phyloP scores from a whole-genome alignment of 2,329 filamentous ascomycete genomes.

The Diaporthe velutina region DNA sequence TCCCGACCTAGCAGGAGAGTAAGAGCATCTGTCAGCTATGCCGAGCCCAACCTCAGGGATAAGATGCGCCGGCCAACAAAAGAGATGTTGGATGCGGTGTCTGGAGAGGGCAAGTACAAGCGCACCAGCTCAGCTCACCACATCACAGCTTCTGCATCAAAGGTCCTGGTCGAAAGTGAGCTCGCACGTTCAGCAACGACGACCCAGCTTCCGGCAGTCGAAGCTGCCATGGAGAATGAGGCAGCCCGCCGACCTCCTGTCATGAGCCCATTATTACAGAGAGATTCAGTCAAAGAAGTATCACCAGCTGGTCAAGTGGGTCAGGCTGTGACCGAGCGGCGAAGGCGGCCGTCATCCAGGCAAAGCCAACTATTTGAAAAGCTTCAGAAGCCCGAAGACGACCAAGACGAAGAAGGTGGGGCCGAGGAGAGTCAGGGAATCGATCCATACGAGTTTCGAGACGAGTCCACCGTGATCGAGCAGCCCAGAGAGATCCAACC shows the following conservation, averaged over 20 bases:
- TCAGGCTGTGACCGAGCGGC: slow-evolving; percentile 54
- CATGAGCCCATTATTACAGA: slow-evolving; percentile 56
- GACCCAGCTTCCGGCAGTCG: slow-evolving; percentile 43
- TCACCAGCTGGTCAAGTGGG: slow-evolving; percentile 48
- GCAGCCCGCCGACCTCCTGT: slow-evolving; percentile 43
- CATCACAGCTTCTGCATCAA: slow-evolving; percentile 46
- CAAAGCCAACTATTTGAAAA: slow-evolving; percentile 35
- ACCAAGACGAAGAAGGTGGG: slow-evolving; percentile 15
- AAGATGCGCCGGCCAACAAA: slow-evolving; percentile 89
- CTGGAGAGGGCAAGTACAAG: slow-evolving; percentile 70
- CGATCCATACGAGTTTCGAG: slow-evolving; percentile 69
- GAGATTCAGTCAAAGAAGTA: slow-evolving; percentile 48
- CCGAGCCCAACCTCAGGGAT: slow-evolving; percentile 82
- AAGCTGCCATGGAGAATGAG: slow-evolving; percentile 42
- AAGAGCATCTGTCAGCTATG: slow-evolving; percentile 80
- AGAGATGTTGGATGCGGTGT: slow-evolving; percentile 80
- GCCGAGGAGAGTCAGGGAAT: slow-evolving; percentile 8
- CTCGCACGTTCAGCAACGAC: slow-evolving; percentile 34
- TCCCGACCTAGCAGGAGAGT: slow-evolving; percentile 76
- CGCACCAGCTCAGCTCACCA: slow-evolving; percentile 45
- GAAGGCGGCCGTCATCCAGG: slow-evolving; percentile 55
- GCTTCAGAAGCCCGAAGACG: not conserved
- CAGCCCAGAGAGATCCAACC: slow-evolving; percentile 34
- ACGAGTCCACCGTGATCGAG: slow-evolving; percentile 56
- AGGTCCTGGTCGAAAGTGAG: slow-evolving; percentile 52